Base-by-base conservation (phyloP, 257 asterid genomes). In the Pogostemon cablin region DNA sequence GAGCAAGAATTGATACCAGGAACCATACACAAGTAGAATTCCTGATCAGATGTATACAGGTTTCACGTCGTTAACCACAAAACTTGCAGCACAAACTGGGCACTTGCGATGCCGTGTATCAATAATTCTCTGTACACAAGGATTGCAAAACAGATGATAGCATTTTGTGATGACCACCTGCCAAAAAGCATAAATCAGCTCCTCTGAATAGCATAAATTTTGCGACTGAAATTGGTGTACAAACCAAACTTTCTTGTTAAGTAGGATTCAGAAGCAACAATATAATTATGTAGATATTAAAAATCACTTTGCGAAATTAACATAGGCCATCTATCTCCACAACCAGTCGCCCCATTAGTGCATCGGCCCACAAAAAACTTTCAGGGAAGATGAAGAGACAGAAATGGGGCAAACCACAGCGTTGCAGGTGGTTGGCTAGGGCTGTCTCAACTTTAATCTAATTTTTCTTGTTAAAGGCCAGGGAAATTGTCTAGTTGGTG, bases 131-230 rank as follows among this genome's bases (percentile, higher is more conserved):
- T 86, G 97, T 62, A 95, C 72, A 69, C 99, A 95, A 41, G 95
- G 88, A 82, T 86, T 86, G 85, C 99, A 95, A 74, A 91, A 91
- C 9, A 95, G 88, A 90, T 95, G 99, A 82, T 80, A 95, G 85
- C 99, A 95, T 85, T 91, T 95, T 67, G 90, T 81, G 75, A 95
- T 87, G 35, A 91, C 98, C 75, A 95, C 99, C 99, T 95, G 98
- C 38, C 65, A 50, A 57, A 68, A 52, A 48, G 35, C 35, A 70
- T 39, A 58, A 48, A 25, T 78, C 15, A 83, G 71, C 61, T 57
- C 55, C 61, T 49, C 17, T 54, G 53, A 32, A 59, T 12, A 37
- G 42, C 44, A 32, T 4, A 52, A 12, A 52, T 40, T 37, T 57
- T 17, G 61, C 11, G 49, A 43, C 41, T 15, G 11, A 46, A 38